Evolutionary conservation across 768 basidiomycete species (phyloP), one percentile per base, ranked within the genome.

Genomic region (Hortiboletus campestris): DNA sequence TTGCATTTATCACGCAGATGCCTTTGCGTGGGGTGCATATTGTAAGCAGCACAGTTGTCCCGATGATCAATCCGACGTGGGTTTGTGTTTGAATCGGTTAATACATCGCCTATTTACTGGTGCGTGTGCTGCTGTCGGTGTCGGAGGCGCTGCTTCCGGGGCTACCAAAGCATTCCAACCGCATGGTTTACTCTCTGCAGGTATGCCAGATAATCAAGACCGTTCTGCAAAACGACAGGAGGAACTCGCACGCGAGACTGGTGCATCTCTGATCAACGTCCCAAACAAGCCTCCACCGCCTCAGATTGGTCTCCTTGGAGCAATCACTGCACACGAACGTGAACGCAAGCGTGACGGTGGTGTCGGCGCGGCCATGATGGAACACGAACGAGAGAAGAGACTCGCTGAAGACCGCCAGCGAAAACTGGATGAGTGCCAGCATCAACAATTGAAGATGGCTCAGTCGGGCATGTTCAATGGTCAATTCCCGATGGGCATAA

Each of bases 151-250:
- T n/a, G n/a, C 25, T 25, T 25, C 25, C 4, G 6, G 25, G 25
- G 6, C 25, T 80, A 95, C 91, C n/a, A 96, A 95, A 67, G 94
- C 94, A 1, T 97, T 98, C 67, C 89, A 91, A 0, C 94, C 95
- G 5, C 94, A 96, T 57, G 97, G 97, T 9, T 75, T 99, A 16
- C 84, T 99, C 39, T 94, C 94, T 55, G 93, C 94, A 51, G 97
- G 97, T 36, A 78, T 98, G 61, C 92, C 96, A 66, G 95, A 98
- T 69, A 93, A 93, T 70, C 88, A 95, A 69, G 94, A 97, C 67
- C 84, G 96, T 35, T 97, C 94, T 31, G 97, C 97, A 2, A 95
- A 95, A 72, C 82, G 88, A 49, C 94, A 98, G 65, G 96, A 99
- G 70, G 92, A 97, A 70, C 74, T 91, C 11, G 97, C 97, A 11